A percentile compares a stretch with the other conserved stretches of the same genome.
Conservation (phyloP, 1,284 basidiomycete genomes). For the Chondrostereum purpureum region DNA sequence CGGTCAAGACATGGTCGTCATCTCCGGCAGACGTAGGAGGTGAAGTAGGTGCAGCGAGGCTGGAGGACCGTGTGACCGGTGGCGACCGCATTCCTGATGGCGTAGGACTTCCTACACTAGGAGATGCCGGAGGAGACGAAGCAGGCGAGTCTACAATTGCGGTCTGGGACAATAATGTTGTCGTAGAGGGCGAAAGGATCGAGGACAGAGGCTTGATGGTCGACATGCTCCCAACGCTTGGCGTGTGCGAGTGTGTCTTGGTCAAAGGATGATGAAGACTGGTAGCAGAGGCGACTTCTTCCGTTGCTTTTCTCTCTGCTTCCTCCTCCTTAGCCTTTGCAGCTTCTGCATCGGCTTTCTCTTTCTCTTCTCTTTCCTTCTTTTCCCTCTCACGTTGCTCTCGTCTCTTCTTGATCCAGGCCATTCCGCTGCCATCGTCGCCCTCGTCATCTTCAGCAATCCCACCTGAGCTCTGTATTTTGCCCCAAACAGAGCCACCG, state of each 20-base stretch:
- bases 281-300: background rate
- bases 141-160: background rate
- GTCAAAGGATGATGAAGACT: background rate
- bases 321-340: slow-evolving; percentile 15
- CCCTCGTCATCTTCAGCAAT: slow-evolving; percentile 32
- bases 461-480: slow-evolving; percentile 29
- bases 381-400: slow-evolving; percentile 46
- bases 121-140: background rate
- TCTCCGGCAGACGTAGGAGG: background rate
- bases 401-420: slow-evolving; percentile 56
- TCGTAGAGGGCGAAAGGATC: background rate
- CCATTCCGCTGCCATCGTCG: slow-evolving; percentile 71
- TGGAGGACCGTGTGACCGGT: background rate
- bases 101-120: background rate
- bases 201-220: background rate
- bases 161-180: background rate
- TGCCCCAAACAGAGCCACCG: slow-evolving; percentile 31
- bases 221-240: slow-evolving; percentile 12
- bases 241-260: slow-evolving; percentile 4
- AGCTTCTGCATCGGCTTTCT: slow-evolving; percentile 22
- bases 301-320: background rate
- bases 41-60: background rate
- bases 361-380: slow-evolving; percentile 32
- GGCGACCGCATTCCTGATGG: background rate
- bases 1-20: background rate